Base-by-base conservation (phyloP, 768 basidiomycete genomes). In the Lentinula edodes region DNA sequence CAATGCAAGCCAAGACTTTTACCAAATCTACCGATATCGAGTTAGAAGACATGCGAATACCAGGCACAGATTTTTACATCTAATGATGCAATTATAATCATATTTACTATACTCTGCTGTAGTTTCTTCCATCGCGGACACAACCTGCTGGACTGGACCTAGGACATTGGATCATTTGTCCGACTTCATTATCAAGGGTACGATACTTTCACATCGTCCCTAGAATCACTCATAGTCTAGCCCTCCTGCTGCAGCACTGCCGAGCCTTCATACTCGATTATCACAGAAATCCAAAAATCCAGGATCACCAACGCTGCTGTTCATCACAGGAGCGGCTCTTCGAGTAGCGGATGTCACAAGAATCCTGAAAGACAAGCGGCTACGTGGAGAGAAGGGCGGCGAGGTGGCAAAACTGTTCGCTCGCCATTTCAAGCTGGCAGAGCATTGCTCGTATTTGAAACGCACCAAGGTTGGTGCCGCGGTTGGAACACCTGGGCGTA, bases 331-430 rank as follows among this genome's bases (percentile, higher is more conserved):
- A 32, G 92, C 95, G n/a, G 96, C 96, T 4, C 79, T 98, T 39
- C 84, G 96, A 55, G 95, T 94, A n/a, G 88, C 87, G 55, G 93
- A 98, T 72, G 83, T 94, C 18, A 89, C 91, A 41, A 79, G 93
- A 62, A 76, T 84, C 57, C 78, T 94, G 59, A 88, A 83, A 71
- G 82, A 87, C 73, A 85, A 82, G 73, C 83, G 75, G 64, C 78
- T 92, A 56, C 78, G 85, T 60, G 89, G 90, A 39, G 88, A 91
- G 23, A 95, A 93, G 70, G 88, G 91, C 60, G 93, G 91, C 10
- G 93, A 96, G 65, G 88, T 97, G 36, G 95, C 91, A 20, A 98
- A 98, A 73, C 83, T 99, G 32, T 98, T 98, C 68, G 93, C 95
- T 35, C 95, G 89, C 73, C 95, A 98, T 71, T 87, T 96, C 75